Evolutionary conservation across 805 yeast species (phyloP).

Genomic region (Wickerhamomyces queroliae): DNA sequence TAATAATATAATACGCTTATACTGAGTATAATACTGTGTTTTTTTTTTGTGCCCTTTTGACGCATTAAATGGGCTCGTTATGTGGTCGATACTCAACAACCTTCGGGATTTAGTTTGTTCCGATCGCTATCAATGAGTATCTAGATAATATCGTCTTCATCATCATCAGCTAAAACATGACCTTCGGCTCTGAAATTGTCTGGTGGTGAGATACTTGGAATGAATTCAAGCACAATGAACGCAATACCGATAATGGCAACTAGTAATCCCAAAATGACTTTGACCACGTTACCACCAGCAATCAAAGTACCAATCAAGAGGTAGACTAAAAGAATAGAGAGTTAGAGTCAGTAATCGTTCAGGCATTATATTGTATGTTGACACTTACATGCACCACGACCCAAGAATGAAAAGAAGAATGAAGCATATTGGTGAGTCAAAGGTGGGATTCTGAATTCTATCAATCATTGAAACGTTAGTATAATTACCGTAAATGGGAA

Average conservation of each 20-base stretch:
- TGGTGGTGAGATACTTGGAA: conserved; percentile 75
- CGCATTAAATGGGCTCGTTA: too few species aligned
- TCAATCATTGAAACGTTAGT: conserved; percentile 1
- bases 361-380: not conserved
- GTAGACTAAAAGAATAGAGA: conserved; percentile 32
- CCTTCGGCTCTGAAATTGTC: conserved; percentile 66
- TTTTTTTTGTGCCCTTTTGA: too few species aligned
- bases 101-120: too few species aligned
- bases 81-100: too few species aligned
- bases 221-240: conserved; percentile 58
- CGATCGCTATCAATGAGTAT: too few species aligned
- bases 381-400: conserved; percentile 60
- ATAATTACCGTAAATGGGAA: not conserved
- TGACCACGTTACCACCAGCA: conserved; percentile 46
- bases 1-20: too few species aligned
- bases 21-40: too few species aligned
- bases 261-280: conserved; percentile 52
- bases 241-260: conserved; percentile 56
- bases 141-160: conserved; percentile 28
- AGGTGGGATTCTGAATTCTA: conserved; percentile 41
- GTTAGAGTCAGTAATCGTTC: not conserved
- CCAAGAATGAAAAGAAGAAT: conserved; percentile 59
- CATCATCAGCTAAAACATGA: conserved; percentile 29
- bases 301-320: conserved; percentile 42
- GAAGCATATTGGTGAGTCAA: conserved; percentile 60